Base-by-base conservation (phyloP, 768 basidiomycete genomes). In the Podaxis mareebaensis region DNA sequence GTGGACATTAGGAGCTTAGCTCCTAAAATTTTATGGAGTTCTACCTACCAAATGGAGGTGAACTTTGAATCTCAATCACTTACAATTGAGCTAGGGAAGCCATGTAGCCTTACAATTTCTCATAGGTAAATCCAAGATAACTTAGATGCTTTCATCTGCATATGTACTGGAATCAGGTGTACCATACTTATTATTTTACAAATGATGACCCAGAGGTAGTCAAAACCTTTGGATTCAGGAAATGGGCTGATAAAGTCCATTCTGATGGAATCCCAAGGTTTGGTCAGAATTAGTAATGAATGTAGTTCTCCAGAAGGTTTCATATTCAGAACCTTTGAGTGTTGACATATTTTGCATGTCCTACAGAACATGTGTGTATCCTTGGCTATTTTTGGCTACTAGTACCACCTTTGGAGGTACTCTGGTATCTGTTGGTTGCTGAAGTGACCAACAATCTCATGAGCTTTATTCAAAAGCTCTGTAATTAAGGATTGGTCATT, bases 171-270 rank as follows among this genome's bases (percentile, higher is more conserved):
- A 28, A 75, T 70, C 0, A 77, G 52, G 38, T 77, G 77, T 11
- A 74, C 72, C 75, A 77, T 76, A 13, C 69, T 69, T 0, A 70
- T 72, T 57, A 74, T 65, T 24, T 67, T 40, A 39, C 72, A 74
- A 26, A 77, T 72, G 1, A 77, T 62, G 2, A 76, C 74, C 67
- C 70, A 73, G 2, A 76, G 53, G 58, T 72, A 73, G 51, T 77
- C 73, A 22, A 38, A 74, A 0, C 66, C 70, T 53, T 68, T 57
- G 53, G 68, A 17, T 64, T 38, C 12, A 52, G 76, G 79, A 10
- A 81, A 67, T 1, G 73, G 75, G 0, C 73, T 78, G 0, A 81
- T 61, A 42, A 81, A 81, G 66, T 81, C 79, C 55, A 81, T 77
- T 0, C 72, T 74, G 0, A 82, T 77, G 0, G 73, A 71, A 1